Evolutionary conservation across 2,329 filamentous ascomycete species (phyloP).

Genomic region (Penicillium sp.): DNA sequence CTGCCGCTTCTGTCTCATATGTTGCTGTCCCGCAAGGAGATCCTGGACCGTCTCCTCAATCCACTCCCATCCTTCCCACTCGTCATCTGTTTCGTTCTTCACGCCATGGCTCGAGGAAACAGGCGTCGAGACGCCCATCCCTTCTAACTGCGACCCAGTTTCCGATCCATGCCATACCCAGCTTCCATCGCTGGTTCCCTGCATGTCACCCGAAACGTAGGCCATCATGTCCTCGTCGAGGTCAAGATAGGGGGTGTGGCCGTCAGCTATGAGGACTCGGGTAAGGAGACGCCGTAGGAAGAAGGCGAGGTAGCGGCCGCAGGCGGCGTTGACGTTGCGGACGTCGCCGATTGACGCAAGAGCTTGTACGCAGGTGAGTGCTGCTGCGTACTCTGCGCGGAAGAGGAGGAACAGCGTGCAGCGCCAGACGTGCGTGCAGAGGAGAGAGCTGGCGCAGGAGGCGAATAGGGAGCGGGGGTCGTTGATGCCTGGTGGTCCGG

Average conservation of each 20-base stretch:
- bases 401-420: constrained; percentile 77
- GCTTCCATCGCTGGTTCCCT: constrained; percentile 69
- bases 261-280: constrained; percentile 44
- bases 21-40: constrained; percentile 37
- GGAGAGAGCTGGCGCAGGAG: constrained; percentile 66
- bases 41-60: constrained; percentile 60
- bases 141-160: constrained; percentile 39
- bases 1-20: constrained; percentile 14
- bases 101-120: constrained; percentile 33
- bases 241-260: constrained; percentile 45
- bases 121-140: constrained; percentile 20
- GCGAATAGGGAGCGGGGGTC: constrained; percentile 58
- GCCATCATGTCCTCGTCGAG: constrained; percentile 83
- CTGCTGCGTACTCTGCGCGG: constrained; percentile 67
- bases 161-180: constrained; percentile 78
- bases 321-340: constrained; percentile 69
- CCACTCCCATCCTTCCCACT: constrained; percentile 78
- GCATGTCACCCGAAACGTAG: constrained; percentile 81
- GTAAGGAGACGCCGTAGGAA: constrained; percentile 68
- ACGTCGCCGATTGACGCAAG: constrained; percentile 66
- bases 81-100: constrained; percentile 55
- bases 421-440: constrained; percentile 83
- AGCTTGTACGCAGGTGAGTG: constrained; percentile 68
- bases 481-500: constrained; percentile 23
- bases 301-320: constrained; percentile 76